A percentile compares a stretch with the other conserved stretches of the same genome.
Evolutionary conservation across 2,329 filamentous ascomycete genomes (phyloP).

Genomic region (Fusarium ramigenum): DNA sequence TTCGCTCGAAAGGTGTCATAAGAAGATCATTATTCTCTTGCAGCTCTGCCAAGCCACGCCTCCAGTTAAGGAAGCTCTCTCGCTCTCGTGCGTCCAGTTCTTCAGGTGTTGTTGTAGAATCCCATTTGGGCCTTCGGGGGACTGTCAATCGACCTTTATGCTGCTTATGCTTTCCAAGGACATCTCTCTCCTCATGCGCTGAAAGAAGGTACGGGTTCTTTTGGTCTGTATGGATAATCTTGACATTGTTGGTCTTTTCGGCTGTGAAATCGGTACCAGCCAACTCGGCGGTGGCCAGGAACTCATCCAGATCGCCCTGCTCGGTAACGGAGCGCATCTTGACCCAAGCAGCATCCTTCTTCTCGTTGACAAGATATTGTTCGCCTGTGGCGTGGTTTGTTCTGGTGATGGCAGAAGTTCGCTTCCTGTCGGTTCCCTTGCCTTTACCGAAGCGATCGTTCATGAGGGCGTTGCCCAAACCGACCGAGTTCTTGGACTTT

Average conservation of each 20-base stretch:
- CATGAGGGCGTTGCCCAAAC: constrained; percentile 97
- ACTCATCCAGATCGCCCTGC: constrained; percentile 95
- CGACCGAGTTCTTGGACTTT: constrained; percentile 95
- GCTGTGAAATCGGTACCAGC: constrained; percentile 99
- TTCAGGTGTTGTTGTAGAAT: constrained; percentile 81
- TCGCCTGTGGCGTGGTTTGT: constrained; percentile 84
- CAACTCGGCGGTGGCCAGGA: constrained; percentile 92
- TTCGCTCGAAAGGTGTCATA: constrained; percentile 98
- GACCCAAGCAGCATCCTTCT: constrained; percentile 93
- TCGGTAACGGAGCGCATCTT: constrained; percentile 99
- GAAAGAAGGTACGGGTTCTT: constrained; percentile 94
- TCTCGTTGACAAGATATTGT: constrained; percentile 90
- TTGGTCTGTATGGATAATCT: constrained; percentile 97
- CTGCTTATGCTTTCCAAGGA: constrained; percentile 82
- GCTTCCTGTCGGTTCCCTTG: constrained; percentile 85
- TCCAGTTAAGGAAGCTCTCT: constrained; percentile 85
- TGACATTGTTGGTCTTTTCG: constrained; percentile 98
- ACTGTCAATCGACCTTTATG: constrained; percentile 86
- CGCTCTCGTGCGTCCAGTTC: constrained; percentile 83
- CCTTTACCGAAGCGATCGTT: constrained; percentile 97
- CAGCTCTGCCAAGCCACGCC: constrained; percentile 87
- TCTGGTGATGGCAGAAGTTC: constrained; percentile 66
- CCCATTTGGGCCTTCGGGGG: constrained; percentile 89
- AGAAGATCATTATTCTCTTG: constrained; percentile 94
- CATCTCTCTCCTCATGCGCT: constrained; percentile 80